Evolutionary conservation across 1,139 yeast genomes (phyloP), one percentile per base, ranked within the genome.

Genomic region (Oligophagozyma castellii): DNA sequence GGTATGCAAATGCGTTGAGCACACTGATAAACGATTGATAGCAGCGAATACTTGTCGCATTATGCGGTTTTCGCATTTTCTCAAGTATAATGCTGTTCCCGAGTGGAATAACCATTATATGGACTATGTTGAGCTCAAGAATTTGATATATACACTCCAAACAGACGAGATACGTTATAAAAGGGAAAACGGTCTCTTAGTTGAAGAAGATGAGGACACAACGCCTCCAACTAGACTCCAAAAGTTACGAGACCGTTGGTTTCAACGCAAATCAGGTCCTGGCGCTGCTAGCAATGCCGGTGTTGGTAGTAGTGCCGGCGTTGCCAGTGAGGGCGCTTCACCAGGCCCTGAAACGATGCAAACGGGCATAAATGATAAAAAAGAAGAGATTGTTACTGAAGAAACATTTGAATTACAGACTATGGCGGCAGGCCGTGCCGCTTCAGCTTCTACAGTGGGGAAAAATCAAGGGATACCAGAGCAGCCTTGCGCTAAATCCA

Each of bases 21-120:
- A n/a, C n/a, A n/a, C n/a, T n/a, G n/a, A n/a, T n/a, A n/a, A n/a
- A n/a, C n/a, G n/a, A n/a, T n/a, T n/a, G n/a, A n/a, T n/a, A n/a
- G n/a, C n/a, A n/a, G n/a, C n/a, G n/a, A n/a, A n/a, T n/a, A n/a
- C n/a, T n/a, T n/a, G n/a, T n/a, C n/a, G n/a, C n/a, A n/a, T n/a
- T n/a, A 75, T 75, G 84, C 74, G 74, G 59, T 75, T 75, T 49
- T 72, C 81, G 6, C 77, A 73, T 43, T 73, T 80, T 5, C 56
- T 75, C 39, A 78, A 73, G 55, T 73, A 74, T 43, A 75, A 75
- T 45, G 76, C 81, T 25, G 83, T 75, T 5, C 83, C 84, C 3
- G 83, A 74, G 51, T 75, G 84, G 84, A 69, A 75, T 32, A 72
- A 73, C 26, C 70, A 71, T 48, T 75, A 75, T 44, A 61, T 75